Conservation (phyloP, 129 eudicot species). For the Smallanthus sonchifolius region DNA sequence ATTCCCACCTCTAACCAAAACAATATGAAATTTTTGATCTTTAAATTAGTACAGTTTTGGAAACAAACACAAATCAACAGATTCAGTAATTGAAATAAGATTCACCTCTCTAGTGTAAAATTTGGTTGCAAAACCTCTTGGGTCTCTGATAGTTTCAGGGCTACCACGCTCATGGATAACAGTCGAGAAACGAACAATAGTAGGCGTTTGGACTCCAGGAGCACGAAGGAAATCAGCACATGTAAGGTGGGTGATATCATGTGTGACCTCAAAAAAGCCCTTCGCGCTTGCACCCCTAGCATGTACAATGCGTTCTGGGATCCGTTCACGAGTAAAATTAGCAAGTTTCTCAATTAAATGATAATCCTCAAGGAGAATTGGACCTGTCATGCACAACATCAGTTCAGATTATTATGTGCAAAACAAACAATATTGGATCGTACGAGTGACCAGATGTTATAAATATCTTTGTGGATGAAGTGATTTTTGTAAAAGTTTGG, state of each 20-base stretch:
- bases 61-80: not conserved
- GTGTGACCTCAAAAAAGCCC: conserved; percentile 40
- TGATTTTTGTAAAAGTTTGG: too few species aligned
- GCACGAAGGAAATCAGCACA: conserved; percentile 75
- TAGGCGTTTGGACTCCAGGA: conserved; percentile 69
- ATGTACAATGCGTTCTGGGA: conserved; percentile 72
- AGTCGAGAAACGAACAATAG: conserved; percentile 75
- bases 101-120: conserved; percentile 69
- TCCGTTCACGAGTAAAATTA: conserved; percentile 60
- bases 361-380: conserved; percentile 72
- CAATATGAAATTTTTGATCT: not conserved
- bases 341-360: conserved; percentile 76
- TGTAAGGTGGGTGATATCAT: conserved; percentile 37
- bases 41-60: not conserved
- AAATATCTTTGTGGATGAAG: too few species aligned
- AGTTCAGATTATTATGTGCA: not conserved
- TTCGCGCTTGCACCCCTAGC: conserved; percentile 81
- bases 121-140: conserved; percentile 65
- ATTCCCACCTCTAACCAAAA: not conserved
- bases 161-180: conserved; percentile 80
- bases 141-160: conserved; percentile 75
- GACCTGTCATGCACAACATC: conserved; percentile 38
- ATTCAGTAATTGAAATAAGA: not conserved
- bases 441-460: too few species aligned
- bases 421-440: too few species aligned